Base-by-base conservation (phyloP, 1,284 basidiomycete species). In the Cutaneotrichosporon mucoides region DNA sequence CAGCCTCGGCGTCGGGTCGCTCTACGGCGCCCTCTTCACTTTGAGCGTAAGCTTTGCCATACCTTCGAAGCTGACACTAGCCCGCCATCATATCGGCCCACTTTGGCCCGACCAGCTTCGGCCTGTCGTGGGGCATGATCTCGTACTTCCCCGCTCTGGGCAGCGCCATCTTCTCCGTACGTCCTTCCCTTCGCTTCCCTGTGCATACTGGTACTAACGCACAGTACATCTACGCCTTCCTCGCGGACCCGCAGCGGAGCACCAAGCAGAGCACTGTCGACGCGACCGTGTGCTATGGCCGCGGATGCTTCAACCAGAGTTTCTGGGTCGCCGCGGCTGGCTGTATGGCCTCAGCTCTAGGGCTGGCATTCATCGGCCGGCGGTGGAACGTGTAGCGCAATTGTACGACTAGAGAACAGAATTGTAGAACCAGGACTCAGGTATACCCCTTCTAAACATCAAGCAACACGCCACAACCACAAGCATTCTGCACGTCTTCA, bases 61-160 rank as follows among this genome's bases (percentile, higher is more conserved):
- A 8, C 35, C 10, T 2, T 6, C 6, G 24, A 4, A 35, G 7
- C 53, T 50, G 13, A 43, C 37, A 34, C 51, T 51, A 73, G 69
- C 73, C 73, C 8, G 72, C 73, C 2, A 73, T 76, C 47, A 67
- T 75, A 5, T 73, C 73, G 7, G 66, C 74, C 8, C 77, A 77
- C 61, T 79, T 75, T 51, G 77, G 77, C 13, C 66, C 76, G 4
- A 76, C 75, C 4, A 76, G 74, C 62, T 79, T 79, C 53, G 77
- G 77, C 52, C 63, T 79, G 2, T 74, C 77, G 3, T 79, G 77
- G 77, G 77, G 77, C 16, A 76, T 76, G 73, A 66, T 79, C 34
- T 76, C 74, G 41, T 79, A 79, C 63, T 62, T 64, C 47, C 63
- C 75, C 12, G 77, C 77, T 4, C 60, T 76, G 3, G 77, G 77